A percentile compares a stretch with the other conserved stretches of the same genome.
Evolutionary conservation across 164 flowering plant genomes (phyloP).

Genomic region (Stephania yunnanensis): DNA sequence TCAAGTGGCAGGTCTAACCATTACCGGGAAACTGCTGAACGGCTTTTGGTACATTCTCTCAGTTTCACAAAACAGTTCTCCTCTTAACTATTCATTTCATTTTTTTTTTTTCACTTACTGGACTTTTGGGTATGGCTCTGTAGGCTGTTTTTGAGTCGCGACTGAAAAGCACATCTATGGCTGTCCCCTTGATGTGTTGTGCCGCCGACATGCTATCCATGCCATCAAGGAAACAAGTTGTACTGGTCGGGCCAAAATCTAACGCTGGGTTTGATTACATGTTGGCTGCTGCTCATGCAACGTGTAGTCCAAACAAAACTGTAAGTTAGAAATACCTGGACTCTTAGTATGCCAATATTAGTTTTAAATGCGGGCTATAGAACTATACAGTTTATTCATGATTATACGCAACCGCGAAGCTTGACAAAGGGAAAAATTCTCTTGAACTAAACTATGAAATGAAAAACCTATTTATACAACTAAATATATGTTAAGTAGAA

Average conservation of each 20-base stretch:
- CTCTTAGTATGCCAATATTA: not conserved
- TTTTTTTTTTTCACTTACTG: not conserved
- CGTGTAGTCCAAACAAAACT: slow-evolving; percentile 68
- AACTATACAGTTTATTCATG: too few relatives aligned
- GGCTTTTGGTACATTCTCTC: slow-evolving; percentile 52
- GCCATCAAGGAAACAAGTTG: slow-evolving; percentile 78
- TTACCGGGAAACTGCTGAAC: slow-evolving; percentile 65
- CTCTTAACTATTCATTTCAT: not conserved
- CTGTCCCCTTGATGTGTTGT: slow-evolving; percentile 90
- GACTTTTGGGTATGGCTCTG: not conserved
- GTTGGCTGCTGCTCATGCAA: slow-evolving; percentile 70
- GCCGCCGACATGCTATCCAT: slow-evolving; percentile 71
- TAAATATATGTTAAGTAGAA: too few relatives aligned
- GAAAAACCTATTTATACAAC: too few relatives aligned
- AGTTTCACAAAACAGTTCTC: not conserved
- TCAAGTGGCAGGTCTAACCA: slow-evolving; percentile 30
- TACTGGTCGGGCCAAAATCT: slow-evolving; percentile 58
- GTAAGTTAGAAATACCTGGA: slow-evolving; percentile 29
- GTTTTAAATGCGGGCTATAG: not conserved
- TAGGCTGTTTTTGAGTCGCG: slow-evolving; percentile 88
- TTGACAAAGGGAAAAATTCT: too few relatives aligned
- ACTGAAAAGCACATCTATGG: slow-evolving; percentile 66
- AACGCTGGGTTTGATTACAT: slow-evolving; percentile 47
- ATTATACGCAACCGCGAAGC: too few relatives aligned
- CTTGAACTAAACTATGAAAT: too few relatives aligned